phyloP scores from a whole-genome alignment of 2,329 filamentous ascomycete species.

The Alternaria arborescens region DNA sequence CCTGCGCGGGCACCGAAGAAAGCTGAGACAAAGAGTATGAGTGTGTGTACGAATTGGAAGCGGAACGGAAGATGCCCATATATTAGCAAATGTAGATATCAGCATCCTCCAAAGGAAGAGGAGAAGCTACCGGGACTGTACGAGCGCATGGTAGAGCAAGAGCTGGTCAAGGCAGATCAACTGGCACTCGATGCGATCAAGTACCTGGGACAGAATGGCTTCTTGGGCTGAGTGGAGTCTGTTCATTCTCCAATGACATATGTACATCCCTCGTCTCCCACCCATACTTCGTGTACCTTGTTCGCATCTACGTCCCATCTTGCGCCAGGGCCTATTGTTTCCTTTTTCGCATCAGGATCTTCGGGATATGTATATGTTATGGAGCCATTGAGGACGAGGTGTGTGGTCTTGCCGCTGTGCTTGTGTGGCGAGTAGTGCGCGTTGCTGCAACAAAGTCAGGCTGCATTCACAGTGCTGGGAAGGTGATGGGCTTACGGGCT shows the following conservation, averaged over 20 bases:
- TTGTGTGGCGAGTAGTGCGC: slow-evolving; percentile 73
- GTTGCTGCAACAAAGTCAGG: slow-evolving; percentile 58
- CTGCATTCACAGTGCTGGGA: background rate
- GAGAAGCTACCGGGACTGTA: slow-evolving; percentile 34
- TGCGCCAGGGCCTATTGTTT: slow-evolving; percentile 67
- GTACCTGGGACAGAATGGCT: slow-evolving; percentile 54
- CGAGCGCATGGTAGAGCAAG: slow-evolving; percentile 55
- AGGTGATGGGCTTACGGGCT: slow-evolving; percentile 63
- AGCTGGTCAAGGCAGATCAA: slow-evolving; percentile 54
- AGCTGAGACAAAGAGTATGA: slow-evolving; percentile 16
- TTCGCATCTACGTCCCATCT: slow-evolving; percentile 72
- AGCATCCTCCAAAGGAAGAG: slow-evolving; percentile 34
- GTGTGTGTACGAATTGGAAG: slow-evolving; percentile 37
- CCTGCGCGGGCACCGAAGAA: slow-evolving; percentile 13
- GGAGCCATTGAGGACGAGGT: slow-evolving; percentile 71
- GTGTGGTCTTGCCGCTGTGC: slow-evolving; percentile 71
- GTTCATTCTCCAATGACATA: slow-evolving; percentile 68
- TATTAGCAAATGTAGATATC: slow-evolving; percentile 34
- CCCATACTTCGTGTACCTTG: slow-evolving; percentile 73
- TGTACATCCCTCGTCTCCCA: slow-evolving; percentile 71
- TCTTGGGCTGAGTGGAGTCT: slow-evolving; percentile 46
- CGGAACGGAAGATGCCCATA: slow-evolving; percentile 40
- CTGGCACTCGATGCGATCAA: slow-evolving; percentile 58
- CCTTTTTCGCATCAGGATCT: slow-evolving; percentile 64
- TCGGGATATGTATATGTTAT: slow-evolving; percentile 73